These are phyloP conservation scores for Fraxinus sp. DNA, from an alignment of 305 asterid species.

Conservation along the genomic window DNA sequence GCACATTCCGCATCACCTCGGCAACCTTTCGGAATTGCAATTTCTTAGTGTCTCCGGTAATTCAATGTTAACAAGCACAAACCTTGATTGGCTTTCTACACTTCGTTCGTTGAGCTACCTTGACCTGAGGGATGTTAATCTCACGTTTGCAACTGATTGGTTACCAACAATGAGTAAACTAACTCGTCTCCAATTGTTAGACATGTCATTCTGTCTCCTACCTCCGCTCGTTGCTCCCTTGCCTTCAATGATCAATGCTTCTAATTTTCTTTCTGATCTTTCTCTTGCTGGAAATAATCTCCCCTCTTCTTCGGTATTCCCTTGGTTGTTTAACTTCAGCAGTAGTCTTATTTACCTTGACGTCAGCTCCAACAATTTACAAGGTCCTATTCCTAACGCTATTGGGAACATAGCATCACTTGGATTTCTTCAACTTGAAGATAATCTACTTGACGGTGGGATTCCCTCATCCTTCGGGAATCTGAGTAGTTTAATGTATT, in stretches of 20 bases:
- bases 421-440: too few species aligned
- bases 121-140: not conserved
- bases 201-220: not conserved
- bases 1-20: conserved; percentile 3
- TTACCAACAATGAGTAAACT: conserved; percentile 7
- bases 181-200: not conserved
- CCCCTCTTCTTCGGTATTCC: not conserved
- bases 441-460: conserved; percentile 1
- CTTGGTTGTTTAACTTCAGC: conserved; percentile 15
- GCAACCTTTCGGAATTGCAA: conserved; percentile 19
- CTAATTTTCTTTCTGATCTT: not conserved
- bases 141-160: conserved; percentile 11
- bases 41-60: not conserved
- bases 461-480: conserved; percentile 23
- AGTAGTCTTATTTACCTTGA: not conserved
- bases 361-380: not conserved
- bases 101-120: conserved; percentile 9
- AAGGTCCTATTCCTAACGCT: not conserved
- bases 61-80: not conserved
- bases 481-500: not conserved
- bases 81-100: conserved; percentile 22
- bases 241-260: not conserved
- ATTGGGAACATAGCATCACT: not conserved
- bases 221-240: not conserved
- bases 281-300: not conserved